phyloP scores from a whole-genome alignment of 148 eudicot genomes.

The Silene latifolia region DNA sequence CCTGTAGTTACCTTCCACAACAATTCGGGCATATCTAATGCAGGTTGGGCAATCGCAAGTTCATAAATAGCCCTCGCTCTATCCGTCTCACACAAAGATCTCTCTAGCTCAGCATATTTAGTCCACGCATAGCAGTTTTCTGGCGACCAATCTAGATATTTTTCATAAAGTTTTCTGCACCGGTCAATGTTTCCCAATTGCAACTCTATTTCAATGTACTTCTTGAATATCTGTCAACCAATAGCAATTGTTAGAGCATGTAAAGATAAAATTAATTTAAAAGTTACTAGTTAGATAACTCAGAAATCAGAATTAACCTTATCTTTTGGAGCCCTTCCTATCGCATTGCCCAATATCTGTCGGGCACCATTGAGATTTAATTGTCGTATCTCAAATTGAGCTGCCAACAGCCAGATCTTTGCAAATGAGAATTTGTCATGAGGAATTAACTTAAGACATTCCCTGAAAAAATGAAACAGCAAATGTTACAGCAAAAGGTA shows the following conservation, averaged over 20 bases:
- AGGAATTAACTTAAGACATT: constrained; percentile 38
- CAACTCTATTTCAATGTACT: constrained; percentile 87
- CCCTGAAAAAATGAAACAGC: constrained; percentile 39
- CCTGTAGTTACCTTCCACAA: constrained; percentile 74
- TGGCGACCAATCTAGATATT: constrained; percentile 91
- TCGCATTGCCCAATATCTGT: constrained; percentile 75
- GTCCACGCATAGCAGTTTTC: constrained; percentile 95
- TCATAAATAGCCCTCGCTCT: constrained; percentile 85
- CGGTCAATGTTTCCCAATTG: constrained; percentile 86
- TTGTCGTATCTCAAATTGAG: constrained; percentile 89
- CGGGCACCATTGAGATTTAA: constrained; percentile 76
- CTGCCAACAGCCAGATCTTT: constrained; percentile 88
- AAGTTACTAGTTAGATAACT: background rate
- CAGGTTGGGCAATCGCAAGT: constrained; percentile 93
- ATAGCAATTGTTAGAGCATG: constrained; percentile 17
- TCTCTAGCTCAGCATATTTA: constrained; percentile 83
- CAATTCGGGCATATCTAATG: constrained; percentile 87
- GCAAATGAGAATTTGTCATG: constrained; percentile 81
- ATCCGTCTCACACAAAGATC: constrained; percentile 80
- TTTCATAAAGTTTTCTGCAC: constrained; percentile 81
- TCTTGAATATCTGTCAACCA: constrained; percentile 68
- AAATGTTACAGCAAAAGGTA: constrained; percentile 1
- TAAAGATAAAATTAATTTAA: background rate
- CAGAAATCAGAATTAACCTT: constrained; percentile 40
- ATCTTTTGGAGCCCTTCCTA: constrained; percentile 94